Percentiles rank a stretch among this genome's conserved stretches.
Evolutionary conservation across 164 flowering plant species (phyloP).

Genomic region (Tetracentron sinense): DNA sequence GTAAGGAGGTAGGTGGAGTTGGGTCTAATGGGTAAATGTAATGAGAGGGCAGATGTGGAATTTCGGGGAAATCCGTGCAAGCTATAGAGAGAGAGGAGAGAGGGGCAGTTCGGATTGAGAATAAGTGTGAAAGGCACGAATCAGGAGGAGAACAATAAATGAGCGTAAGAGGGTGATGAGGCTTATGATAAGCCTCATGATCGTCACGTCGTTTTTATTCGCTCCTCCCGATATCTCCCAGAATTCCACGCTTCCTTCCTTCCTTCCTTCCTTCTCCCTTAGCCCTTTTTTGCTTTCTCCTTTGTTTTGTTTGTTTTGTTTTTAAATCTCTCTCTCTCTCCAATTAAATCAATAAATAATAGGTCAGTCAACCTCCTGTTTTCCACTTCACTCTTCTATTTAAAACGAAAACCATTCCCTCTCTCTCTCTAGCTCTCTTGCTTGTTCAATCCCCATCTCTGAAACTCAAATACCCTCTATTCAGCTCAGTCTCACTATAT

Average conservation of each 20-base stretch:
- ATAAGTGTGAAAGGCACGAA: slow-evolving; percentile 75
- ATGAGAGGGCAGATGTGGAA: neutral
- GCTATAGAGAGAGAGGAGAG: slow-evolving; percentile 3
- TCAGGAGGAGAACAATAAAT: slow-evolving; percentile 50
- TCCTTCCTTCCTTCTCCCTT: neutral
- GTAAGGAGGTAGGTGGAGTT: neutral
- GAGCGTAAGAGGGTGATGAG: slow-evolving; percentile 36
- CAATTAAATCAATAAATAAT: too few species aligned
- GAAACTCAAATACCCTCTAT: slow-evolving; percentile 19
- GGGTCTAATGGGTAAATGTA: too few species aligned
- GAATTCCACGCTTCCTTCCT: slow-evolving; percentile 54
- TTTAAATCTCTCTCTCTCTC: slow-evolving; percentile 1
- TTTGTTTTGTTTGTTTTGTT: too few species aligned
- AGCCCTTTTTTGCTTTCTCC: neutral
- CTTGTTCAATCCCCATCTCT: slow-evolving; percentile 27
- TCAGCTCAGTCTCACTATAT: neutral
- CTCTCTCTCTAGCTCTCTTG: slow-evolving; percentile 24
- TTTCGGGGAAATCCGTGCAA: neutral
- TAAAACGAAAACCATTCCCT: slow-evolving; percentile 23
- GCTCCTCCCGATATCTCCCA: slow-evolving; percentile 61
- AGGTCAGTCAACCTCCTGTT: slow-evolving; percentile 28
- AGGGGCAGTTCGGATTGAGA: slow-evolving; percentile 32
- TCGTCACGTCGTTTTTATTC: slow-evolving; percentile 83
- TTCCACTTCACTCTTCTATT: slow-evolving; percentile 22
- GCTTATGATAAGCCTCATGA: slow-evolving; percentile 53